Conservation (phyloP, 768 basidiomycete species). For the Krasilnikovozyma curviuscula region DNA sequence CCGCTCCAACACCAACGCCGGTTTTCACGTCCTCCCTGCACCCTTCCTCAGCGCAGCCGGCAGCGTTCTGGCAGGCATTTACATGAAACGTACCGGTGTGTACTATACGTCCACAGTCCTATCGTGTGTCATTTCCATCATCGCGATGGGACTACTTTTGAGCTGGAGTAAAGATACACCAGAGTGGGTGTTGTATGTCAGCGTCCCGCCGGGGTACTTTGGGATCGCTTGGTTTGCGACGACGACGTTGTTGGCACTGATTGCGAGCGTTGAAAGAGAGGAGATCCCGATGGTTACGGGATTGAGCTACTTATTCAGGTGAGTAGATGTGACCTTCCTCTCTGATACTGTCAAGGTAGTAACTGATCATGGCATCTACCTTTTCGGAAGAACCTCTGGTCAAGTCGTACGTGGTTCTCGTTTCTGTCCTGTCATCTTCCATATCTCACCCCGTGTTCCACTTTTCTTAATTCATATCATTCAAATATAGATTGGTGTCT, state of each 20-base stretch:
- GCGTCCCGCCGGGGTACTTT: constrained; percentile 41
- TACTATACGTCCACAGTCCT: constrained; percentile 57
- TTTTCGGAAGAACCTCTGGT: constrained; percentile 87
- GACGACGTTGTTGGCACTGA: constrained; percentile 53
- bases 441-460: too few relatives aligned
- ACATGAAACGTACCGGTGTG: constrained; percentile 27
- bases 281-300: constrained; percentile 49
- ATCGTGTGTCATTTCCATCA: too few relatives aligned
- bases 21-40: constrained; percentile 61
- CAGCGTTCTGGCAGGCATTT: constrained; percentile 75
- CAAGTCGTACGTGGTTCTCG: too few relatives aligned
- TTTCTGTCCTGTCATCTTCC: too few relatives aligned
- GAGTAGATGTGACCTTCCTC: too few relatives aligned
- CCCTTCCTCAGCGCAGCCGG: constrained; percentile 69
- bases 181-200: constrained; percentile 8
- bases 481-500: too few relatives aligned
- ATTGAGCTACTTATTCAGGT: too few relatives aligned
- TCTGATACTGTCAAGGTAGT: too few relatives aligned
- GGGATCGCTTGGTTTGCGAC: constrained; percentile 72
- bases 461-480: too few relatives aligned
- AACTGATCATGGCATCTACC: too few relatives aligned
- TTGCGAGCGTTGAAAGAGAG: constrained; percentile 39
- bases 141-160: too few relatives aligned
- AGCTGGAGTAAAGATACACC: constrained; percentile 4
- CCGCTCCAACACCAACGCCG: not conserved